These are phyloP conservation scores for Suillus alpinus DNA, from an alignment of 768 basidiomycete genomes.

Conservation along the genomic window DNA sequence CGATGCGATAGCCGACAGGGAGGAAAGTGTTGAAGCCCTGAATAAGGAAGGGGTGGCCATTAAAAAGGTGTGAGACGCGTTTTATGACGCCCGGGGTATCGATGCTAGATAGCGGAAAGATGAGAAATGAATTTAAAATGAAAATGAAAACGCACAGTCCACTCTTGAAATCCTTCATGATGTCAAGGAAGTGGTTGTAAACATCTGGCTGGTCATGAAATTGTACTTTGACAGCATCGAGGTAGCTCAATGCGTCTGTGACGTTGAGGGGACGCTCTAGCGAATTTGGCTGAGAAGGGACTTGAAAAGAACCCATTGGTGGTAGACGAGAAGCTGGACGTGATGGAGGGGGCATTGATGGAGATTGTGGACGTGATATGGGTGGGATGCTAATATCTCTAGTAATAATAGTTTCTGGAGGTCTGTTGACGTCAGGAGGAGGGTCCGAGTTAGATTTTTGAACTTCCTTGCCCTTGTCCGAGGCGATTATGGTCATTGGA, in stretches of 20 bases:
- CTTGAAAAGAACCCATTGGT: constrained; percentile 22
- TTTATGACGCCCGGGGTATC: constrained; percentile 97
- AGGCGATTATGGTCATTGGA: background rate
- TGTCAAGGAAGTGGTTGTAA: constrained; percentile 62
- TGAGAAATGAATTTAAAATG: background rate
- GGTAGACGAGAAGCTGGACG: constrained; percentile 17
- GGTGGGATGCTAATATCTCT: constrained; percentile 27
- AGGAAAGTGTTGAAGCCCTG: constrained; percentile 99
- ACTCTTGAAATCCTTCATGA: constrained; percentile 77
- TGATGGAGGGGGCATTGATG: constrained; percentile 10
- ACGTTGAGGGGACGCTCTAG: constrained; percentile 53
- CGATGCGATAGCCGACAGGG: constrained; percentile 91
- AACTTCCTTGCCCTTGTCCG: constrained; percentile 1
- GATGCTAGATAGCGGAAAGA: constrained; percentile 52
- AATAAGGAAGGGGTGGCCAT: constrained; percentile 85
- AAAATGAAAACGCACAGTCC: constrained; percentile 41
- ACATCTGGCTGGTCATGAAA: constrained; percentile 59
- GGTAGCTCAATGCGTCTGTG: constrained; percentile 58
- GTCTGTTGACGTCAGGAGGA: constrained; percentile 3
- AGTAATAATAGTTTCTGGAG: constrained; percentile 2
- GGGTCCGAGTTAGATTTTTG: constrained; percentile 3
- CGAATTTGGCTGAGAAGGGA: constrained; percentile 10
- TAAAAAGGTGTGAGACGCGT: constrained; percentile 91
- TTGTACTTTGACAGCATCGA: constrained; percentile 62
- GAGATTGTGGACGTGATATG: constrained; percentile 1